phyloP scores from a whole-genome alignment of 2,329 filamentous ascomycete genomes.

The Emergomyces pasteurianus region DNA sequence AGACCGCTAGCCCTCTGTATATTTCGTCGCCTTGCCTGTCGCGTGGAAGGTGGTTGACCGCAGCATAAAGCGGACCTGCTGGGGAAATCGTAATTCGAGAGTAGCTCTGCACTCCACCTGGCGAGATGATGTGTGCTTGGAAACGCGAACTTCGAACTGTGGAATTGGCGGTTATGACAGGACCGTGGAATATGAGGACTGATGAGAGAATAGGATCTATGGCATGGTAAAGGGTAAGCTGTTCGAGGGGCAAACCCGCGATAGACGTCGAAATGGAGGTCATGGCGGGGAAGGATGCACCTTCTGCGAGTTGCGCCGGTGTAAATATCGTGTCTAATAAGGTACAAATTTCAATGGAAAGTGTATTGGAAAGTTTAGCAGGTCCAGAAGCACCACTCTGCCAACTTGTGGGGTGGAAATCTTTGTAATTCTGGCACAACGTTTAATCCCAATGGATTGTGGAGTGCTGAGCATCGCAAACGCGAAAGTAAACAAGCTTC shows the following conservation, averaged over 20 bases:
- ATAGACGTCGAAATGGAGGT: conserved; percentile 69
- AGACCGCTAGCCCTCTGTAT: conserved; percentile 81
- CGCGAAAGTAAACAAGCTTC: background rate
- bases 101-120: conserved; percentile 81
- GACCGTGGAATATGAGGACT: conserved; percentile 82
- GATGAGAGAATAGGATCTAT: conserved; percentile 70
- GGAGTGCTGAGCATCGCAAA: background rate
- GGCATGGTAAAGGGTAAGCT: conserved; percentile 78
- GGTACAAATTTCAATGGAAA: background rate
- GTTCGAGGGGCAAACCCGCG: conserved; percentile 62
- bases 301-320: background rate
- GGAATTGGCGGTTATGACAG: conserved; percentile 78
- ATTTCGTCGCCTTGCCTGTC: conserved; percentile 94
- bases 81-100: conserved; percentile 86
- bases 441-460: background rate
- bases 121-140: conserved; percentile 82
- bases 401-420: background rate
- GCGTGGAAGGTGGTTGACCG: conserved; percentile 78
- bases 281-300: conserved; percentile 45
- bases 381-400: background rate
- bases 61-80: conserved; percentile 79
- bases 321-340: background rate
- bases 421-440: background rate
- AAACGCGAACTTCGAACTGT: conserved; percentile 84
- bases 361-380: background rate